Base-by-base conservation (phyloP, 257 asterid genomes). In the Capsicum pubescens region DNA sequence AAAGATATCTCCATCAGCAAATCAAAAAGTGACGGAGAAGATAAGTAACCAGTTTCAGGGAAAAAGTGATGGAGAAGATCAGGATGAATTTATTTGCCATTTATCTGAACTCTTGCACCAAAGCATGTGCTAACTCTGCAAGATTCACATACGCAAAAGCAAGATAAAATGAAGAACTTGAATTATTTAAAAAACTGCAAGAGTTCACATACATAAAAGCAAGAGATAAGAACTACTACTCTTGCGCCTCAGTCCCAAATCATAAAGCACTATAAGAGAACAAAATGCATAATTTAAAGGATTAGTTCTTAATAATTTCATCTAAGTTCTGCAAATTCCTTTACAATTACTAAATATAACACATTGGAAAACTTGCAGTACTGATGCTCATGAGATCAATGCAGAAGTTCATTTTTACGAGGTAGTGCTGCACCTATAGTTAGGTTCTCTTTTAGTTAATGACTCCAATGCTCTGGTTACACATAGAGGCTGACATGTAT, bases 1-100 rank as follows among this genome's bases (percentile, higher is more conserved):
- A 88, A 84, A 50, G 84, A 16, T 68, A 50, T 74, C 44, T 50
- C 81, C 81, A 74, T 32, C 79, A 84, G 50, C 61, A 74, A 77
- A 77, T 77, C 63, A 55, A 77, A 7, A 46, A 26, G 50, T 15
- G 12, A 32, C 9, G 3, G 50, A 77, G 19, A 77, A 77, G 32
- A 26, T 26, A 26, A 26, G 32, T 26, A 26, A 26, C 32, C 32
- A 26, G 32, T 26, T 26, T 26, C 32, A 26, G 32, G 32, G 32
- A 55, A 77, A 7, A 46, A 26, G 64, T 15, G 12, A 32, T 5
- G 3, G 50, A 77, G 12, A 77, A 77, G 15, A 77, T 26, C 50
- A 14, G 19, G 64, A 54, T 32, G 50, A 54, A 52, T 54, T 77
- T 14, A 77, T 54, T 77, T 54, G 48, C 54, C 64, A 26, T 13